Base-by-base conservation (phyloP, 163 green algal genomes). In the Scenedesmus sp. region DNA sequence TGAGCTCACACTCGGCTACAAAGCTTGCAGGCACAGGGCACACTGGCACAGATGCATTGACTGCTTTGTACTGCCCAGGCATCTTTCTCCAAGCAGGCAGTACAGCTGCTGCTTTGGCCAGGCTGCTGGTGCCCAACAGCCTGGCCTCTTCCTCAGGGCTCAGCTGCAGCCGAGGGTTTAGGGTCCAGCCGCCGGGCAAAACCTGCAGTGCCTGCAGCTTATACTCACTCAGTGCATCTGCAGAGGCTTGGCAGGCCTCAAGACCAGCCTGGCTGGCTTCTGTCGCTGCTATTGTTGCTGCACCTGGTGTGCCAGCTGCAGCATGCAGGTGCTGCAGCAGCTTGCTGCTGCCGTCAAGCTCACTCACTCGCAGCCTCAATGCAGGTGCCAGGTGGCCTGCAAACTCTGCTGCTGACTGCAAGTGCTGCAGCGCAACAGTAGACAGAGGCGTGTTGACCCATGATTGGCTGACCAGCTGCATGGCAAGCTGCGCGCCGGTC, bases 391-490 rank as follows among this genome's bases (percentile, higher is more conserved):
- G 86, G 91, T 95, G 86, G 43, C 93, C 92, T 43, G 16, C 94
- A 91, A 22, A 94, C 88, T 3, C 2, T 49, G 15, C 43, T 82
- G 1, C 56, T 33, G 20, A 61, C 0, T 35, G 22, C 51, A 96
- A 83, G 49, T 94, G 93, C 40, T 76, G 7, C 59, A 89, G 51
- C 85, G 94, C 92, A 10, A 44, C 72, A 1, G 15, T 6, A 2
- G 24, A 22, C 42, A 96, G 88, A 9, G 94, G 94, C n/a, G 43
- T 56, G 89, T 92, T 92, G 73, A 35, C 33, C 94, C 94, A 96
- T 85, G 81, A 94, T 87, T 94, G 85, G 6, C 93, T 79, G 51
- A 96, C 6, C 15, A 95, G 88, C 72, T 87, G 72, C 93, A 94
- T 85, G 5, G 94, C 94, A 4, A 37, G 87, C 88, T 95, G 91